Conservation (phyloP, 768 basidiomycete genomes). For the Suillus brevipes region DNA sequence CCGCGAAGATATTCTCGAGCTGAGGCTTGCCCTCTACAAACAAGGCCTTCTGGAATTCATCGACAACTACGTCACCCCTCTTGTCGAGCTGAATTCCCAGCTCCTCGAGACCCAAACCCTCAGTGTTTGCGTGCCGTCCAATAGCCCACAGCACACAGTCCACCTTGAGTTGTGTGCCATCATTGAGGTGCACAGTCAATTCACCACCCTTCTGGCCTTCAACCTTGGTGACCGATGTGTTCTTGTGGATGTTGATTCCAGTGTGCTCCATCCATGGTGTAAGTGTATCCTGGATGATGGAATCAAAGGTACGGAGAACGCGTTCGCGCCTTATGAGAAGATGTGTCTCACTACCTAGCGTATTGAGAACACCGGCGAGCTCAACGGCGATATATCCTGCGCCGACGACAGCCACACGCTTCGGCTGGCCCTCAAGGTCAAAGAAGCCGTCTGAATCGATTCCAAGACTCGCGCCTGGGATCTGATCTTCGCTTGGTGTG, state of each 20-base stretch:
- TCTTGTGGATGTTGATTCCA: conserved; percentile 86
- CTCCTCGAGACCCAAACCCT: conserved; percentile 74
- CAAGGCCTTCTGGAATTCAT: conserved; percentile 86
- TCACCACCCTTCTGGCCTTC: conserved; percentile 71
- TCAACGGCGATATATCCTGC: conserved; percentile 99
- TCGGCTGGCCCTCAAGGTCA: conserved; percentile 85
- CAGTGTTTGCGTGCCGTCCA: conserved; percentile 81
- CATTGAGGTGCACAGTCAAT: conserved; percentile 74
- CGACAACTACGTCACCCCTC: conserved; percentile 84
- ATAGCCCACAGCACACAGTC: conserved; percentile 94
- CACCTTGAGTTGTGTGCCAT: conserved; percentile 77
- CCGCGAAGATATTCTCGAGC: conserved; percentile 53
- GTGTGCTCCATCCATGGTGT: conserved; percentile 93
- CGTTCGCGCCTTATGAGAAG: conserved; percentile 87
- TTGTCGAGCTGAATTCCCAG: conserved; percentile 72
- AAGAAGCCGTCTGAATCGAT: conserved; percentile 98
- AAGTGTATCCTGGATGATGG: conserved; percentile 76
- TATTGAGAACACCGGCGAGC: conserved; percentile 90
- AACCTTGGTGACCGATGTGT: conserved; percentile 71
- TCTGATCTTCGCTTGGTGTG: conserved; percentile 70
- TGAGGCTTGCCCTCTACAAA: conserved; percentile 43
- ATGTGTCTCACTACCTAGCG: conserved; percentile 90
- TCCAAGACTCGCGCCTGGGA: conserved; percentile 89
- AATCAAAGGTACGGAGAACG: conserved; percentile 93
- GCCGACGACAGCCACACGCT: conserved; percentile 90